A percentile compares a stretch with the other conserved stretches of the same genome.
phyloP scores from a whole-genome alignment of 2,329 filamentous ascomycete species.

The Capronia americana region DNA sequence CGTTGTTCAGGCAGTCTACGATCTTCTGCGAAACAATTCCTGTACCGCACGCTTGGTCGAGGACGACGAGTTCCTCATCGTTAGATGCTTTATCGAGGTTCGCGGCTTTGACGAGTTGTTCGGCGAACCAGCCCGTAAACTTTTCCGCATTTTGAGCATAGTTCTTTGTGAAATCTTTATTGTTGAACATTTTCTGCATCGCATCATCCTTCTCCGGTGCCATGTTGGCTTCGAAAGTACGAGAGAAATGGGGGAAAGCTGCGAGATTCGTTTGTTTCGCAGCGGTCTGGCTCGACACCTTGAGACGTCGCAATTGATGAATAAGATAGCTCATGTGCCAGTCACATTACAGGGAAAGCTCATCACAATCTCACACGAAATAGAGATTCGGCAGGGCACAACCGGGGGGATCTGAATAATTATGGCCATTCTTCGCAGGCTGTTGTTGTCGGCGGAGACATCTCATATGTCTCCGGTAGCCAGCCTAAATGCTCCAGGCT shows the following conservation, averaged over 20 bases:
- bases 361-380: neutral
- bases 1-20: constrained; percentile 48
- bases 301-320: neutral
- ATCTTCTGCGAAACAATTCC: constrained; percentile 58
- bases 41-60: constrained; percentile 63
- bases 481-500: neutral
- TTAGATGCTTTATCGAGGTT: constrained; percentile 37
- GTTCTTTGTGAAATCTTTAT: constrained; percentile 17
- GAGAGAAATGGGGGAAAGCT: neutral
- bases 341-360: neutral
- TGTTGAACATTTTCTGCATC: constrained; percentile 17
- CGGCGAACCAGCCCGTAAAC: constrained; percentile 44
- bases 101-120: constrained; percentile 43
- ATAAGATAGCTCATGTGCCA: neutral
- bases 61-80: constrained; percentile 44
- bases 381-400: neutral
- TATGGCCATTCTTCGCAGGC: neutral
- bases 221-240: constrained; percentile 13
- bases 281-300: neutral
- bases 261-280: neutral
- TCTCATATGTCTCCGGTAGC: constrained; percentile 10
- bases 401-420: neutral
- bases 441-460: constrained; percentile 14
- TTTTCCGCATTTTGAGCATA: constrained; percentile 40
- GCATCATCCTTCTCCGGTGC: constrained; percentile 1